Evolutionary conservation across 345 rosid genomes (phyloP).

Genomic region (Salix caprea): DNA sequence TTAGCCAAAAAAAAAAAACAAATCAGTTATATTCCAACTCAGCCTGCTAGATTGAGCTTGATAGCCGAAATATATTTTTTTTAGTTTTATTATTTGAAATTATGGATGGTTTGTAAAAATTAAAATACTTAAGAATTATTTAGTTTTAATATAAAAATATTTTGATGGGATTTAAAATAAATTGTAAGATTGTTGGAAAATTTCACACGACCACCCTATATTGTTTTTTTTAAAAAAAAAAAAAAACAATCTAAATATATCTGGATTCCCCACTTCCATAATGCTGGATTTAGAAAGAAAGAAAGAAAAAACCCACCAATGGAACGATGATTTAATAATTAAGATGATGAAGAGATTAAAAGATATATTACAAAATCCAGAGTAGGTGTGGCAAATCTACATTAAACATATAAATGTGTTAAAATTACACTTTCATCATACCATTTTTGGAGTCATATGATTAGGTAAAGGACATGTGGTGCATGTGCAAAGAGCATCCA

Average conservation of each 20-base stretch:
- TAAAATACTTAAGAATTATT: too few species aligned
- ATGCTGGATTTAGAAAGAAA: too few species aligned
- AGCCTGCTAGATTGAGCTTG: too few species aligned
- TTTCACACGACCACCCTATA: too few species aligned
- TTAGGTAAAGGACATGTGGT: conserved; percentile 9
- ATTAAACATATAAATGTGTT: background rate
- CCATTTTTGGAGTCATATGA: background rate
- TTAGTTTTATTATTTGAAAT: too few species aligned
- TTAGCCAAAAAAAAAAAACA: too few species aligned
- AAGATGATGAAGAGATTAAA: background rate
- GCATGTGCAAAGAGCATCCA: conserved; percentile 23
- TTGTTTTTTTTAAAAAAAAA: background rate
- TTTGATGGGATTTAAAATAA: too few species aligned
- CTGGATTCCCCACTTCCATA: background rate
- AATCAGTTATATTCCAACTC: too few species aligned
- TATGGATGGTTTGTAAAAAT: too few species aligned
- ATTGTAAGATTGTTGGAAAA: too few species aligned
- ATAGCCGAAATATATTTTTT: too few species aligned
- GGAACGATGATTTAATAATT: background rate
- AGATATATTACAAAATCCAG: background rate
- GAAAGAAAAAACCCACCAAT: background rate
- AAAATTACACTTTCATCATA: background rate
- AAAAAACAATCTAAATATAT: background rate
- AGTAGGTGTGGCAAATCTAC: background rate
- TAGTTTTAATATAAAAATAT: too few species aligned